Base-by-base conservation (phyloP, 2,329 filamentous ascomycete species). In the Sclerotinia trifoliorum region DNA sequence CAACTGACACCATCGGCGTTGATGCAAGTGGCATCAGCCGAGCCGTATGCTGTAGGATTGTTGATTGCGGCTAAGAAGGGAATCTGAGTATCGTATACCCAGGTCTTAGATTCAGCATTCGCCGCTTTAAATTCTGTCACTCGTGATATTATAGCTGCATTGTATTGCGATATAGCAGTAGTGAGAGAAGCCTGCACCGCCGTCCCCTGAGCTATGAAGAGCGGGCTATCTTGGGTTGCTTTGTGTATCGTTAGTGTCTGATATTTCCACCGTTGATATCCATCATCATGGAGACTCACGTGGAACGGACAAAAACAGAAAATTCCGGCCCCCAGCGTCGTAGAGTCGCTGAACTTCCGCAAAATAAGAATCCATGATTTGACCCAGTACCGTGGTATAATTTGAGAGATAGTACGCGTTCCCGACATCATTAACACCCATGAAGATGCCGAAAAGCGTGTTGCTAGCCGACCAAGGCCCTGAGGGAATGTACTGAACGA, bases 341-440 rank as follows among this genome's bases (percentile, higher is more conserved):
- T 48, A 62, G 4, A 62, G 44, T 46, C 39, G 24, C 60, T 62
- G 46, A 1, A 62, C 46, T 13, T 51, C 44, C 15, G 44, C 21
- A 5, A 62, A 62, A 48, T 62, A 62, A 5, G 44, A 48, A 51
- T 51, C 60, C 44, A 62, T 62, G 46, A 51, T 51, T 19, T 51
- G 60, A 6, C 13, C 21, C n/a, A 62, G 46, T 19, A 48, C 0
- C 8, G 26, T 62, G 6, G 44, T 48, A 19, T 48, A 62, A 15
- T 62, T 51, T 15, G 60, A 32, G 29, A 62, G 11, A 51, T 62
- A 39, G n/a, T 49, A 62, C 10, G 60, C 6, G 29, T 62, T 62
- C 21, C 60, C 60, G 21, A 51, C 60, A 62, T 62, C 60, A 24
- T 62, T 62, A n/a, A 62, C 21, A 24, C 60, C 60, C 11, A 62